phyloP scores from a whole-genome alignment of 129 eudicot species.

The Daucus carota region DNA sequence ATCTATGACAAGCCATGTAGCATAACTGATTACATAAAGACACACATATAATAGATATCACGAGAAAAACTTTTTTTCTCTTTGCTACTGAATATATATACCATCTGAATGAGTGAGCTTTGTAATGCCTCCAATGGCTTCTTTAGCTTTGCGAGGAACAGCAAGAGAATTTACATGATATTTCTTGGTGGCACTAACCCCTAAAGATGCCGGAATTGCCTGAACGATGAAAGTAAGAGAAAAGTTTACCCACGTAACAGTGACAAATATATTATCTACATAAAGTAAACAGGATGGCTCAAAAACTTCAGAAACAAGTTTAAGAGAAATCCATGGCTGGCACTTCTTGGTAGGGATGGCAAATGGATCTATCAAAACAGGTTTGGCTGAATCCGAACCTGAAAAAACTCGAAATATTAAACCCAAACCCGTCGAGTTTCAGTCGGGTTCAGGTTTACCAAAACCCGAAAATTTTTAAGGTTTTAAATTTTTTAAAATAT shows the following conservation, averaged over 20 bases:
- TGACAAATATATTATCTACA: background rate
- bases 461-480: too few species aligned
- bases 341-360: too few species aligned
- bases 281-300: background rate
- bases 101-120: constrained; percentile 97
- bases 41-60: background rate
- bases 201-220: constrained; percentile 97
- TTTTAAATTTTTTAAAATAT: too few species aligned
- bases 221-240: constrained; percentile 16
- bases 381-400: too few species aligned
- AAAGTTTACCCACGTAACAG: background rate
- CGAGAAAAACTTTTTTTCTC: background rate
- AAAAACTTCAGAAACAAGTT: constrained; percentile 37
- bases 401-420: too few species aligned
- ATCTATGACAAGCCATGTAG: background rate
- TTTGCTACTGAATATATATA: constrained; percentile 19
- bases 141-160: constrained; percentile 96
- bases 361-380: too few species aligned
- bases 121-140: constrained; percentile 97
- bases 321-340: constrained; percentile 65
- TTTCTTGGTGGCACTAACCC: constrained; percentile 71
- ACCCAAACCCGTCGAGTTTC: too few species aligned
- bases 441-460: too few species aligned
- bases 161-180: constrained; percentile 98
- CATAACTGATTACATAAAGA: background rate